phyloP scores from a whole-genome alignment of 208 protist species.

The Leishmania tropica region DNA sequence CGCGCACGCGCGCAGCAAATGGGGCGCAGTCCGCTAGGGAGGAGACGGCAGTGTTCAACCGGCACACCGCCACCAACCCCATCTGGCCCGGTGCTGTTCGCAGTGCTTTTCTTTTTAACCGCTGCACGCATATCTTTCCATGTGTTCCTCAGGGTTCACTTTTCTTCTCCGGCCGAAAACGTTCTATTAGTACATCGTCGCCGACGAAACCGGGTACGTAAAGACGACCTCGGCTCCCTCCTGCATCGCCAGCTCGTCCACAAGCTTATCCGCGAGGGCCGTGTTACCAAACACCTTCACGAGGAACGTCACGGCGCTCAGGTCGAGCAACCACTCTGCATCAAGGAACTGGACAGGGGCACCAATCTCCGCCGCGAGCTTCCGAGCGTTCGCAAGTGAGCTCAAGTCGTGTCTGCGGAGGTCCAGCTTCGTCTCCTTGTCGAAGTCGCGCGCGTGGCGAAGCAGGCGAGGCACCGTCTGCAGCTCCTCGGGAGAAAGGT shows the following conservation, averaged over 20 bases:
- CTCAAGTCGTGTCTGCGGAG: constrained; percentile 69
- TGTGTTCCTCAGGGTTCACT: neutral
- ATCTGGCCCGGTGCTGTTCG: neutral
- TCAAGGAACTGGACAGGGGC: constrained; percentile 73
- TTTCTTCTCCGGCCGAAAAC: neutral
- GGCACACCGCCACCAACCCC: too few relatives aligned
- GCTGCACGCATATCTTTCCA: neutral
- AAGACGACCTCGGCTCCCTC: constrained; percentile 88
- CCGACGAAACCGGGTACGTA: constrained; percentile 58
- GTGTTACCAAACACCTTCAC: constrained; percentile 68
- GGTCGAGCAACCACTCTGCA: constrained; percentile 85
- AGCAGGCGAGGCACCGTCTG: constrained; percentile 61
- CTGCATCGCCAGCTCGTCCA: constrained; percentile 66
- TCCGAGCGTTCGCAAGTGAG: constrained; percentile 59
- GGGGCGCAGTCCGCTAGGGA: neutral
- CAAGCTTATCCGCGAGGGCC: constrained; percentile 57
- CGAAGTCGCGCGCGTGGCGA: constrained; percentile 79
- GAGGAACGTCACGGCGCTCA: constrained; percentile 82
- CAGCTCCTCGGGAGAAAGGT: constrained; percentile 62
- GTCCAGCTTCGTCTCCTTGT: constrained; percentile 75
- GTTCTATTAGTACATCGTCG: constrained; percentile 14
- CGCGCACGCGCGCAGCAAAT: neutral
- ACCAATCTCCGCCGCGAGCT: constrained; percentile 50
- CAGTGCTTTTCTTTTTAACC: neutral
- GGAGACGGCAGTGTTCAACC: too few relatives aligned